phyloP scores from a whole-genome alignment of 2,329 filamentous ascomycete genomes.

The Beauveria pseudobassiana region DNA sequence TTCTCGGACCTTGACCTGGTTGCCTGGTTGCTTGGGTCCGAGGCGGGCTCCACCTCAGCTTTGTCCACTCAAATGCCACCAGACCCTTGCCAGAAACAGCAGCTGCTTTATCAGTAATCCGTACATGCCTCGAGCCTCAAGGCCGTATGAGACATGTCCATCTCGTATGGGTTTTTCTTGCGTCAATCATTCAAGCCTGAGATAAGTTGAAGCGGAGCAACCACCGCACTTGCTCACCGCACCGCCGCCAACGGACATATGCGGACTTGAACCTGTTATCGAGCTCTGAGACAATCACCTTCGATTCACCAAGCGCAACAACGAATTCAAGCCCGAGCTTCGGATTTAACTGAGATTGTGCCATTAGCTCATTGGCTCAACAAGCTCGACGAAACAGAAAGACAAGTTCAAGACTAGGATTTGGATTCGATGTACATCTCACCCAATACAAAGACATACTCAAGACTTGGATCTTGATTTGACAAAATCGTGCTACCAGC shows the following conservation, averaged over 20 bases:
- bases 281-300: neutral
- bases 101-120: neutral
- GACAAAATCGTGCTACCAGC: too few species aligned
- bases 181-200: neutral
- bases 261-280: neutral
- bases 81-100: conserved; percentile 2
- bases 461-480: too few species aligned
- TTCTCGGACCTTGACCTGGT: neutral
- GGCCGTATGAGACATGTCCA: neutral
- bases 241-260: neutral
- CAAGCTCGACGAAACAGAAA: neutral
- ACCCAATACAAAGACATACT: too few species aligned
- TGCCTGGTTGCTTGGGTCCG: neutral
- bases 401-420: neutral
- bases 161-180: neutral
- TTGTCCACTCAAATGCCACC: neutral
- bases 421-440: too few species aligned
- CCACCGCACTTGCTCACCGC: neutral
- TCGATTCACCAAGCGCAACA: neutral
- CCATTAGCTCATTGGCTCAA: neutral
- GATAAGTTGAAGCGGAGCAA: neutral
- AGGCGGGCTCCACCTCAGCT: conserved; percentile 6
- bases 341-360: neutral
- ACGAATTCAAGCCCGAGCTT: neutral
- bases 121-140: neutral